These are phyloP conservation scores for Dactylonectria macrodidyma DNA, from an alignment of 2,329 filamentous ascomycete genomes.

Conservation along the genomic window DNA sequence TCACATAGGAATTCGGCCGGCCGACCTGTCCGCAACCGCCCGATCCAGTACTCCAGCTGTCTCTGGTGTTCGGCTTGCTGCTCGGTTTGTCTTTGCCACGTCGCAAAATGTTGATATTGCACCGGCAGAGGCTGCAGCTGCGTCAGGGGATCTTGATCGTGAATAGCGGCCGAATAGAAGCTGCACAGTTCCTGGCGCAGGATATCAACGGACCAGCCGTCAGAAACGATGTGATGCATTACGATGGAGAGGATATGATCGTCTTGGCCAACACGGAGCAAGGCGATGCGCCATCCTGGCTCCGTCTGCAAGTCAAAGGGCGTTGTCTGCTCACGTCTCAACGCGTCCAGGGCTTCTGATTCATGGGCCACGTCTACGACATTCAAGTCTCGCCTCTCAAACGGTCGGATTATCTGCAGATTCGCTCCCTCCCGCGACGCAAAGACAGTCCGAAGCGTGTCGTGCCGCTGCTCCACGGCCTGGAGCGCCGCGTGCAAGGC, in stretches of 20 bases:
- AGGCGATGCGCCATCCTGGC: conserved; percentile 39
- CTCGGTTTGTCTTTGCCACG: conserved; percentile 10
- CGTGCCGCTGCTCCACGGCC: conserved; percentile 31
- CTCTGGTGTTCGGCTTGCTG: conserved; percentile 7
- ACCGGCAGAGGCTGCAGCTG: conserved; percentile 35
- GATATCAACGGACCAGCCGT: conserved; percentile 45
- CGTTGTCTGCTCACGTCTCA: conserved; percentile 34
- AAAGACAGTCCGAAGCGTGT: conserved; percentile 10
- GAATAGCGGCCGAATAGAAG: conserved; percentile 21
- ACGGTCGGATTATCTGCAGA: background rate
- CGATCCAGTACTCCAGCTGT: conserved; percentile 26
- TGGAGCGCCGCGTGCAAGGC: conserved; percentile 18
- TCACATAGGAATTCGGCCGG: conserved; percentile 29
- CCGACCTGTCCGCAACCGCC: conserved; percentile 12
- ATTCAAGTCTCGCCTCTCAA: background rate
- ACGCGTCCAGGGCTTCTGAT: background rate
- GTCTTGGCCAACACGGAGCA: conserved; percentile 28
- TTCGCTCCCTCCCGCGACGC: background rate
- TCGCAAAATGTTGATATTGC: conserved; percentile 42
- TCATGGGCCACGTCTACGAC: background rate
- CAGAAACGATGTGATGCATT: conserved; percentile 49
- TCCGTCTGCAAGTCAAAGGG: conserved; percentile 43
- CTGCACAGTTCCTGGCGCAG: conserved; percentile 22
- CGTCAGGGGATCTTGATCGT: conserved; percentile 31
- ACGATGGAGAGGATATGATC: conserved; percentile 45